Base-by-base conservation (phyloP, 495 filamentous ascomycete species). In the Trichoderma gamsii region DNA sequence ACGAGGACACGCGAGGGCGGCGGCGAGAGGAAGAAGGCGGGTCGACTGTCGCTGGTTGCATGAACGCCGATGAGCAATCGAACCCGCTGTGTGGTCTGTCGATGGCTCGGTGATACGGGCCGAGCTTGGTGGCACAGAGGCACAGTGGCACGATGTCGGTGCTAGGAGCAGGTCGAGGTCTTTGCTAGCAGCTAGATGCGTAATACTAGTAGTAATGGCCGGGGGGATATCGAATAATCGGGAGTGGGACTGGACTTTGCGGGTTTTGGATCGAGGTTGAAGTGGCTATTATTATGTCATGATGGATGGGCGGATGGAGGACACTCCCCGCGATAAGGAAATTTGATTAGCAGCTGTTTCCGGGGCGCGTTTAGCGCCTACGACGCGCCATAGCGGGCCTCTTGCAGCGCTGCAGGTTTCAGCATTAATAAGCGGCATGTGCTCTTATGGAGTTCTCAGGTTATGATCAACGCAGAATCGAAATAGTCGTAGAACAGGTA, bases 1-100 rank as follows among this genome's bases (percentile, higher is more conserved):
- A 51, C 21, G 65, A 66, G 43, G 65, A 66, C 13, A 46, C 32
- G 41, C 27, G 65, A 23, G 41, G 65, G 7, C 41, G 65, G 41
- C 65, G 65, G 65, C 65, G 65, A 18, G 41, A 46, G 65, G 65
- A 25, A 25, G 65, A 44, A n/a, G 16, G 1, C 16, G 65, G 65
- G 7, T 46, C 44, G 43, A 46, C 21, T 51, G 65, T 46, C 65
- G 65, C 63, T 41, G 63, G 43, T 66, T 66, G 65, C 65, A 66
- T 66, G 65, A 49, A 51, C 21, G 44, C 29, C 6, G 65, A 44
- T 65, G 8, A 35, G 29, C 63, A 44, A 7, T 16, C 23, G 56
- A 23, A 61, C 27, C 56, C 56, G 16, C 27, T 18, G 2, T 16
- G 25, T 61, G 11, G 23, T 61, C 35, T 49, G 44, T n/a, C 44